phyloP scores from a whole-genome alignment of 1,284 basidiomycete genomes.

The Austroboletus novae-zelandiae region DNA sequence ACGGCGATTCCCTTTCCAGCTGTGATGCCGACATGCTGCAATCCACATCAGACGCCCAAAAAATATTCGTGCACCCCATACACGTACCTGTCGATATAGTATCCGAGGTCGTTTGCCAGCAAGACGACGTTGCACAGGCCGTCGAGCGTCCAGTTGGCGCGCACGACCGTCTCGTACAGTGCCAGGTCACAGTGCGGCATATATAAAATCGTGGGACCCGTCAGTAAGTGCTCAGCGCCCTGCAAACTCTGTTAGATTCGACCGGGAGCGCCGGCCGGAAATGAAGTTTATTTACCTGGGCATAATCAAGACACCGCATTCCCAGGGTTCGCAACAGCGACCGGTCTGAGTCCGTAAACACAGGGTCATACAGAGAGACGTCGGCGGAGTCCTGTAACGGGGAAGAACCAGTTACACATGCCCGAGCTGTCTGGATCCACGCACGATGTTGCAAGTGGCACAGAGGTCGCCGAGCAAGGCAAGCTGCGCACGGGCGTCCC shows the following conservation, averaged over 20 bases:
- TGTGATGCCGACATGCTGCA: constrained; percentile 37
- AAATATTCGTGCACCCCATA: constrained; percentile 15
- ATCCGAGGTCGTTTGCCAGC: constrained; percentile 44
- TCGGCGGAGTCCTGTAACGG: constrained; percentile 42
- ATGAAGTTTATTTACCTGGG: constrained; percentile 40
- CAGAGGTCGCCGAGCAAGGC: constrained; percentile 59
- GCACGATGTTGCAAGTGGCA: constrained; percentile 52
- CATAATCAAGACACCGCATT: constrained; percentile 48
- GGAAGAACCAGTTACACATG: background rate
- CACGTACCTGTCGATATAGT: constrained; percentile 47
- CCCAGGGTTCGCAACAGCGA: constrained; percentile 48
- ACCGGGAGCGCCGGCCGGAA: background rate
- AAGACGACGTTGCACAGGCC: constrained; percentile 39
- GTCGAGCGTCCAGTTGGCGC: constrained; percentile 54
- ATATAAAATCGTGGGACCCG: constrained; percentile 57
- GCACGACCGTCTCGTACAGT: constrained; percentile 64
- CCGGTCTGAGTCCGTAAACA: constrained; percentile 60
- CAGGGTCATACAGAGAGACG: constrained; percentile 65
- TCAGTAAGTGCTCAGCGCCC: constrained; percentile 38
- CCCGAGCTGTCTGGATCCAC: constrained; percentile 30
- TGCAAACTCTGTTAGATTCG: constrained; percentile 21
- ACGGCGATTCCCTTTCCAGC: constrained; percentile 29
- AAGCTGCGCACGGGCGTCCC: constrained; percentile 63
- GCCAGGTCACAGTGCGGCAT: constrained; percentile 77
- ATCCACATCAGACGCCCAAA: constrained; percentile 8